Evolutionary conservation across 768 basidiomycete genomes (phyloP), one percentile per base, ranked within the genome.

Genomic region (Collybiopsis confluens): DNA sequence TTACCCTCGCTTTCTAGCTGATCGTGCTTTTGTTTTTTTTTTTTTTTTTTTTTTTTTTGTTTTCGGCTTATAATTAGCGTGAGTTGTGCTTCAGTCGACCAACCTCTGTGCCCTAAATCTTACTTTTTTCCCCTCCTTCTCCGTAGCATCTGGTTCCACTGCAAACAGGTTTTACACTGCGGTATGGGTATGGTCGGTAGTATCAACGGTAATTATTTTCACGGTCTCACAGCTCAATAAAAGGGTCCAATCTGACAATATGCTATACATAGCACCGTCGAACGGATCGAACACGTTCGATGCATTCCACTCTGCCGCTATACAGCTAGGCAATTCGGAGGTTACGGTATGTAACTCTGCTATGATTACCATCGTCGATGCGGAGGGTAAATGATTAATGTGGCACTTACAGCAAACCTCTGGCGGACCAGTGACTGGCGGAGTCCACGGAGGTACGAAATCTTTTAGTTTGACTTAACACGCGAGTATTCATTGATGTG

Each of bases 141-240:
- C 30, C 30, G 16, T 54, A 82, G 79, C 80, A 77, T 83, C 52
- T 83, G 75, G 75, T 81, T 75, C 76, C 75, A 76, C 61, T 81
- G 80, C 70, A 79, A 80, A 63, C 64, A 69, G 52, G 48, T 60
- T 9, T 37, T 33, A 2, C 80, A 82, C 61, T 82, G 81, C 58
- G 76, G 74, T n/a, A 51, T 70, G 56, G 80, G 80, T 20, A 76
- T 79, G 76, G 76, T 79, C 23, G 76, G 73, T 55, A 70, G 65
- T n/a, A 59, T 43, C 15, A 45, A 42, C n/a, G 24, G 50, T 30
- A 42, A n/a, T n/a, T n/a, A 24, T 8, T 18, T 40, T n/a, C n/a
- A n/a, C n/a, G n/a, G n/a, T 18, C 24, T 40, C 18, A 7, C 28
- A 37, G 18, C 16, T 1, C 9, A 2, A 48, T 16, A 38, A 27